A percentile compares a stretch with the other conserved stretches of the same genome.
Conservation (phyloP, 176 grass and related monocot species). For the Poa annua region DNA sequence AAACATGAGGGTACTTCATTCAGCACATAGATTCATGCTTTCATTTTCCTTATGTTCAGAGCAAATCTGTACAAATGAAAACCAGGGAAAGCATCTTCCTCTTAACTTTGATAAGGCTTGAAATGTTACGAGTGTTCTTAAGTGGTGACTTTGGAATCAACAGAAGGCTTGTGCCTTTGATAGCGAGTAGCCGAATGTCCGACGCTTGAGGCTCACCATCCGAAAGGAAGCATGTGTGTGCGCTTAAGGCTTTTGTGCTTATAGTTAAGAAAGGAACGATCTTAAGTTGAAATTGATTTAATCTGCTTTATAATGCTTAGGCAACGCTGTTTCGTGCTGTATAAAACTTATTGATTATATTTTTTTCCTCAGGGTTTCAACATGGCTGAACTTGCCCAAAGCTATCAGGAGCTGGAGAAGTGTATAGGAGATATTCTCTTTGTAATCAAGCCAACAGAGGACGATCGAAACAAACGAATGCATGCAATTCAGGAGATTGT, state of each 20-base stretch:
- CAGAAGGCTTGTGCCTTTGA: background rate
- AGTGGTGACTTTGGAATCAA: background rate
- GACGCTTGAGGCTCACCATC: background rate
- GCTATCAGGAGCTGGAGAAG: constrained; percentile 38
- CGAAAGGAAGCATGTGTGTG: background rate
- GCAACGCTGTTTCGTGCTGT: background rate
- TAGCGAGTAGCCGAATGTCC: background rate
- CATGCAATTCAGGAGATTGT: constrained; percentile 57
- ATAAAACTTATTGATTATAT: background rate
- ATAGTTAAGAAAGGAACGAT: no score
- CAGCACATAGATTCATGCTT: background rate
- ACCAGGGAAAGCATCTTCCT: background rate
- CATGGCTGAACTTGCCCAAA: constrained; percentile 22
- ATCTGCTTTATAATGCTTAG: no score
- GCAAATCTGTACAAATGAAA: background rate
- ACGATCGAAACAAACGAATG: constrained; percentile 48
- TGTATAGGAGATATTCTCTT: constrained; percentile 67
- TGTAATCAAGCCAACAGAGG: constrained; percentile 64
- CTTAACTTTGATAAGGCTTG: background rate
- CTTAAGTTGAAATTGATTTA: no score
- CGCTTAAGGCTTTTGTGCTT: no score
- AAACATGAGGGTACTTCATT: background rate
- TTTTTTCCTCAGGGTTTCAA: constrained; percentile 21
- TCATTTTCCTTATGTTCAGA: background rate
- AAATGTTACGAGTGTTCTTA: background rate